Conservation (phyloP, 164 flowering plant genomes). For the Kalanchoe fedtschenkoi region DNA sequence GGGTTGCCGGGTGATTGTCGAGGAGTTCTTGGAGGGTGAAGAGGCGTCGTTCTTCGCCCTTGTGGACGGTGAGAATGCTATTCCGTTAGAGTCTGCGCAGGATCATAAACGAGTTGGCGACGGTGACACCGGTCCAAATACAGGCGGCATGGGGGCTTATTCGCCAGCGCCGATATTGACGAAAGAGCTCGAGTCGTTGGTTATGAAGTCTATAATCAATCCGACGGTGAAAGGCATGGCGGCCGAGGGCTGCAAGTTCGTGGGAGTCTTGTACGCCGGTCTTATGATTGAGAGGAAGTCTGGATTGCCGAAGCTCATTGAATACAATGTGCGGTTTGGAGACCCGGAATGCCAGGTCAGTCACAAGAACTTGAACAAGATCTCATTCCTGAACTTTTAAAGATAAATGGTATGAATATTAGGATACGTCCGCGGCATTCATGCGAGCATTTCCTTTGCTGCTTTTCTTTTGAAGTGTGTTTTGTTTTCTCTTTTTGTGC, state of each 20-base stretch:
- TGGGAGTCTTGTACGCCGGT: constrained; percentile 93
- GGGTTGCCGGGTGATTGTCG: constrained; percentile 67
- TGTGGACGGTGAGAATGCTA: constrained; percentile 90
- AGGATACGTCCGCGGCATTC: no score
- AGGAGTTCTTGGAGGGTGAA: constrained; percentile 91
- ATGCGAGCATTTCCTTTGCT: no score
- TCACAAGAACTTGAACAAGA: no score
- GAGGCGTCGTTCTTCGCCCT: constrained; percentile 95
- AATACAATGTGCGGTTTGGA: constrained; percentile 96
- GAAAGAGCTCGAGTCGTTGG: constrained; percentile 55
- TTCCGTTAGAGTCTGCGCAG: constrained; percentile 93
- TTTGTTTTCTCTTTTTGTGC: no score
- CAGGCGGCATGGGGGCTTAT: constrained; percentile 99
- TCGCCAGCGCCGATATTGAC: constrained; percentile 93
- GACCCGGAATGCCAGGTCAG: constrained; percentile 99
- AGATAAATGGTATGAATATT: no score
- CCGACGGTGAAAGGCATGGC: constrained; percentile 96
- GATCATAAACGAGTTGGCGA: constrained; percentile 97
- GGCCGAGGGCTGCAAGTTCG: constrained; percentile 84
- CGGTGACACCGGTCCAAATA: constrained; percentile 95
- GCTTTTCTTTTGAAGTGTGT: no score
- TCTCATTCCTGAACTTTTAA: no score
- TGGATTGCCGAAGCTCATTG: constrained; percentile 83
- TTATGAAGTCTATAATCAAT: constrained; percentile 71
- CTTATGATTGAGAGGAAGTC: constrained; percentile 94